phyloP scores from a whole-genome alignment of 2,329 filamentous ascomycete species.

The Diplodia seriata region DNA sequence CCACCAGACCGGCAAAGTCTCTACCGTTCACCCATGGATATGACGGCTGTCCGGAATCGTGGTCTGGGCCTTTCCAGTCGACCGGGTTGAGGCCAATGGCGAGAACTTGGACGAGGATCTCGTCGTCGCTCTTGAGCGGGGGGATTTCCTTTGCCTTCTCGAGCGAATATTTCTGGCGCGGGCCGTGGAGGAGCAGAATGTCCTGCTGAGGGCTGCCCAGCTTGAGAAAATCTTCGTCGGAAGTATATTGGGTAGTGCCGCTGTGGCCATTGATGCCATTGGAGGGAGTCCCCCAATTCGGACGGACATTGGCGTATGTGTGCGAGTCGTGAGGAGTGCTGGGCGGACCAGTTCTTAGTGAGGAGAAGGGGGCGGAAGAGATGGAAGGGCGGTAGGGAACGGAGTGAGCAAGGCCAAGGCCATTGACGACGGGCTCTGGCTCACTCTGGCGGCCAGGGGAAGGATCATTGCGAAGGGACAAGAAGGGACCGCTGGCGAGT shows the following conservation, averaged over 20 bases:
- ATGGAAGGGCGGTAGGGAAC: background rate
- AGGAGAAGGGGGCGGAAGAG: constrained; percentile 25
- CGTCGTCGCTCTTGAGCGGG: constrained; percentile 39
- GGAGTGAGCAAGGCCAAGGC: background rate
- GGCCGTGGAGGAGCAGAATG: constrained; percentile 23
- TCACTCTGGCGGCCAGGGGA: constrained; percentile 2
- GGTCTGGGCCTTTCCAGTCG: constrained; percentile 77
- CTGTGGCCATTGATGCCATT: background rate
- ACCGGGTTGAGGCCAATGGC: constrained; percentile 78
- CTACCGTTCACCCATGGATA: constrained; percentile 73
- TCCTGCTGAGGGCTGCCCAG: constrained; percentile 36
- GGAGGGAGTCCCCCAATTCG: background rate
- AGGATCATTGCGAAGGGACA: constrained; percentile 24
- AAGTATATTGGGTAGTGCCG: constrained; percentile 2
- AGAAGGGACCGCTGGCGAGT: constrained; percentile 23
- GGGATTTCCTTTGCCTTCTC: constrained; percentile 19
- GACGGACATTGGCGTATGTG: background rate
- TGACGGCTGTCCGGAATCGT: constrained; percentile 71
- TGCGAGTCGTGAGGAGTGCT: constrained; percentile 9
- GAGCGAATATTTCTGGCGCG: constrained; percentile 26
- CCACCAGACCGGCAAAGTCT: constrained; percentile 70
- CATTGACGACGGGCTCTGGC: background rate
- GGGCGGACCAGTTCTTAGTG: constrained; percentile 7
- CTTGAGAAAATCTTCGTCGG: constrained; percentile 25
- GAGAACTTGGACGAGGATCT: constrained; percentile 67